Evolutionary conservation across 148 eudicot species (phyloP), one percentile per base, ranked within the genome.

Genomic region (Heliamphora exappendiculata): DNA sequence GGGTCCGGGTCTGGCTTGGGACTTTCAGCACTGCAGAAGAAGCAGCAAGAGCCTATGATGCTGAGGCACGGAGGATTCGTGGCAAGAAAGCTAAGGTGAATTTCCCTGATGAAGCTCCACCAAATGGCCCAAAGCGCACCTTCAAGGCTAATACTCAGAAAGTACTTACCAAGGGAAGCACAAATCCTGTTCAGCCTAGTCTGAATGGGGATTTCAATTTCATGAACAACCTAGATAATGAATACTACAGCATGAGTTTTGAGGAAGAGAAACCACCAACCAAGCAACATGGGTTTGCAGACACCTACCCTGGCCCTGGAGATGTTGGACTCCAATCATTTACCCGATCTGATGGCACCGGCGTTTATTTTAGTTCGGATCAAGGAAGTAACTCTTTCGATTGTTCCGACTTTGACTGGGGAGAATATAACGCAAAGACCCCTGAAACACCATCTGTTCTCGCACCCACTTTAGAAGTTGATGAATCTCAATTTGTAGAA

Each of bases 1-100:
- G 99, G 3, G 93, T 91, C 22, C 83, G 99, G 2, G 99, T 91
- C n/a, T 96, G 98, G 99, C 99, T 96, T 5, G 99, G 98, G 65
- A 96, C 99, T 17, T 96, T 87, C 73, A 89, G 93, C 81, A 89
- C 99, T 70, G 99, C 99, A 67, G 99, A 96, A 82, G 99, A 91
- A 88, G 99, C 99, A 82, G 99, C 99, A 26, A 81, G 92, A 77
- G 99, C 99, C 31, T 96, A 96, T 80, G 99, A 96, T 82, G 85
- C 89, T 37, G 99, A 96, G 88, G 99, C 99, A 7, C 84, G 97
- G 13, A 96, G 80, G 81, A 96, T 96, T 83, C 96, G 98, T 50
- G 99, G 98, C 64, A 85, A 86, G 26, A 96, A 96, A 80, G 99
- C 99, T 65, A 96, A 96, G 81, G 88, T 96, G 67, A 96, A 96